A percentile compares a stretch with the other conserved stretches of the same genome.
Conservation (phyloP, 441 rosid species). For the Gossypium schwendimanii region DNA sequence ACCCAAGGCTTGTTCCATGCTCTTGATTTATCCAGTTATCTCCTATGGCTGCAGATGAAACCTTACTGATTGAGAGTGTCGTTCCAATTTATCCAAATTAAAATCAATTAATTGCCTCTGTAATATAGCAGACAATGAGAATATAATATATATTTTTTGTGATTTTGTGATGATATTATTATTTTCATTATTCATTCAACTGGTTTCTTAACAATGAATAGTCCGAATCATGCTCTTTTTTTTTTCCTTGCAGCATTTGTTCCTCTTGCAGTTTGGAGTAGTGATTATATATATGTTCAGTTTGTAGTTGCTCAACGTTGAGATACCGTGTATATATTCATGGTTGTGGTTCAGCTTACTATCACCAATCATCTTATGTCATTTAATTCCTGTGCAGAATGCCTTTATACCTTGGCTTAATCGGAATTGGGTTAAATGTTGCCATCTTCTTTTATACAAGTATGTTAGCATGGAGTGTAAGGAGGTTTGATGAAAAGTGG, state of each 20-base stretch:
- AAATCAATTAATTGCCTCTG: not conserved
- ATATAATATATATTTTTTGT: not conserved
- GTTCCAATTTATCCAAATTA: not conserved
- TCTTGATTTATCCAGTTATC: not conserved
- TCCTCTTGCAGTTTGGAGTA: not conserved
- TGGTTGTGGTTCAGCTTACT: constrained; percentile 6
- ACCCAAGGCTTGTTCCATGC: not conserved
- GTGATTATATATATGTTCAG: too few relatives aligned
- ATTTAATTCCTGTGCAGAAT: constrained; percentile 43
- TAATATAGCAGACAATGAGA: not conserved
- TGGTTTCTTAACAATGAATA: not conserved
- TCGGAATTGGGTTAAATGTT: constrained; percentile 58
- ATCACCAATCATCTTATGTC: constrained; percentile 1
- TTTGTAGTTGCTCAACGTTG: constrained; percentile 8
- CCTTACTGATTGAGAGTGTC: not conserved
- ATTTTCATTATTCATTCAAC: not conserved
- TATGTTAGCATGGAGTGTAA: constrained; percentile 64
- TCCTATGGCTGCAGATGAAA: not conserved
- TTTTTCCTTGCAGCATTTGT: not conserved
- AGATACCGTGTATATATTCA: not conserved
- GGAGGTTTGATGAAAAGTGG: constrained; percentile 91
- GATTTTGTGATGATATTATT: not conserved
- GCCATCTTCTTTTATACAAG: constrained; percentile 74
- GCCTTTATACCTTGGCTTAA: constrained; percentile 77
- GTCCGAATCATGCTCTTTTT: not conserved